These are phyloP conservation scores for Coniochaeta hoffmannii DNA, from an alignment of 2,329 filamentous ascomycete species.

Conservation along the genomic window DNA sequence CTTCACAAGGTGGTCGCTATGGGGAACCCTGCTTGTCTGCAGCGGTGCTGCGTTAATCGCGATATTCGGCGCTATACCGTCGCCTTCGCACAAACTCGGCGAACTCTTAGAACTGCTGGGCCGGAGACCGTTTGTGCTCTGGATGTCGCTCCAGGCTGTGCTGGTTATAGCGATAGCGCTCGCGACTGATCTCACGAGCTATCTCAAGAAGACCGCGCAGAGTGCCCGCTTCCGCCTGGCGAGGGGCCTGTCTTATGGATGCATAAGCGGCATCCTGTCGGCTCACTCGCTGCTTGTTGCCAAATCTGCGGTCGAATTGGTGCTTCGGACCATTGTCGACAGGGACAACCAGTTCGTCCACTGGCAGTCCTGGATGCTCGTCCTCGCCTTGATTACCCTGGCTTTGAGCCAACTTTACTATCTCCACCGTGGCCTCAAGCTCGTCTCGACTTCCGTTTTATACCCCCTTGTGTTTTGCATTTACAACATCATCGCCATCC, in stretches of 20 bases:
- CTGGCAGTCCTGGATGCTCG: constrained; percentile 91
- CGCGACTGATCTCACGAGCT: constrained; percentile 48
- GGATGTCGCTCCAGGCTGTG: constrained; percentile 77
- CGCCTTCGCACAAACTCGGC: constrained; percentile 79
- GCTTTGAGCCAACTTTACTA: constrained; percentile 92
- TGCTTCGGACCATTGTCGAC: constrained; percentile 80
- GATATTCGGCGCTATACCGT: constrained; percentile 86
- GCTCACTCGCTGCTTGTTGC: constrained; percentile 89
- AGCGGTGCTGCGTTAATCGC: constrained; percentile 86
- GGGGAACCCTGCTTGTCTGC: constrained; percentile 83
- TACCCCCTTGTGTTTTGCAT: constrained; percentile 98
- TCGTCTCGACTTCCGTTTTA: constrained; percentile 90
- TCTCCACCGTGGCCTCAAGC: constrained; percentile 84
- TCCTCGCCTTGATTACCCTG: constrained; percentile 71
- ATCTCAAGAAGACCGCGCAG: constrained; percentile 44
- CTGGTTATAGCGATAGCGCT: constrained; percentile 64
- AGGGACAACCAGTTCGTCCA: constrained; percentile 87
- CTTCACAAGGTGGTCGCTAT: constrained; percentile 88
- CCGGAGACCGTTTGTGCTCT: constrained; percentile 70
- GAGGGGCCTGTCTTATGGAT: constrained; percentile 80
- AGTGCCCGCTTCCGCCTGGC: constrained; percentile 65
- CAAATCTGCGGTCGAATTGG: constrained; percentile 91
- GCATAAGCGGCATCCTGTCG: constrained; percentile 86
- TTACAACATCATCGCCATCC: constrained; percentile 97
- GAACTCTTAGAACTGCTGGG: constrained; percentile 73